These are phyloP conservation scores for Hyaloscypha finlandica DNA, from an alignment of 495 filamentous ascomycete species.

Conservation along the genomic window DNA sequence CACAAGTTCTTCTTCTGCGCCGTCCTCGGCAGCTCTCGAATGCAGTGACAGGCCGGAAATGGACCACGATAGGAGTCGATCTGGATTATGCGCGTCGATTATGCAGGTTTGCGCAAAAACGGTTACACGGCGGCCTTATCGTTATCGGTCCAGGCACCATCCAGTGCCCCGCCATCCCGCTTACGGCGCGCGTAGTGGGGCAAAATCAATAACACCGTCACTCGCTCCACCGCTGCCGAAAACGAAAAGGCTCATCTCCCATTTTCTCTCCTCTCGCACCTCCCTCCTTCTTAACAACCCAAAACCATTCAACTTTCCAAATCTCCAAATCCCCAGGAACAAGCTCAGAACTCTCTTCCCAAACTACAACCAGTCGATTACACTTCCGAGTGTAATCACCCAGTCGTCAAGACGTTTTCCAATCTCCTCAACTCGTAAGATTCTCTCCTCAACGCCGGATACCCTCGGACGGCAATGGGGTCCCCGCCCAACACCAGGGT, in stretches of 20 bases:
- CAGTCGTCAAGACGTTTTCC: constrained; percentile 80
- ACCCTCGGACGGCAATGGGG: background rate
- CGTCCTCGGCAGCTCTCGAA: background rate
- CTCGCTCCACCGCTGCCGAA: background rate
- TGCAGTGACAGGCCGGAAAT: background rate
- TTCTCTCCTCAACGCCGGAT: background rate
- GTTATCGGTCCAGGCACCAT: background rate
- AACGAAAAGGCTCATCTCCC: background rate
- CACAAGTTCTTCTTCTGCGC: background rate
- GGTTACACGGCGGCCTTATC: background rate
- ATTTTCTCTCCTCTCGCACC: background rate
- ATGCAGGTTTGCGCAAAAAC: background rate
- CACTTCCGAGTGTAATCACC: constrained; percentile 30
- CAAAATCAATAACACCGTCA: background rate
- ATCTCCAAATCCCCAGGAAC: background rate
- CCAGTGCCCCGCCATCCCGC: background rate
- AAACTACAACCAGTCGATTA: constrained; percentile 23
- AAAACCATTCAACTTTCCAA: background rate
- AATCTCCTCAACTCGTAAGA: constrained; percentile 86
- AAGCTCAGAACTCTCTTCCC: background rate
- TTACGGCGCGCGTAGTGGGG: background rate
- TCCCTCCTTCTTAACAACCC: constrained; percentile 4
- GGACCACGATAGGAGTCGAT: background rate
- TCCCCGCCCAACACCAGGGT: background rate
- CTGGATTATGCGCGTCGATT: background rate